phyloP scores from a whole-genome alignment of 805 yeast species.

The Yarrowia bubula region DNA sequence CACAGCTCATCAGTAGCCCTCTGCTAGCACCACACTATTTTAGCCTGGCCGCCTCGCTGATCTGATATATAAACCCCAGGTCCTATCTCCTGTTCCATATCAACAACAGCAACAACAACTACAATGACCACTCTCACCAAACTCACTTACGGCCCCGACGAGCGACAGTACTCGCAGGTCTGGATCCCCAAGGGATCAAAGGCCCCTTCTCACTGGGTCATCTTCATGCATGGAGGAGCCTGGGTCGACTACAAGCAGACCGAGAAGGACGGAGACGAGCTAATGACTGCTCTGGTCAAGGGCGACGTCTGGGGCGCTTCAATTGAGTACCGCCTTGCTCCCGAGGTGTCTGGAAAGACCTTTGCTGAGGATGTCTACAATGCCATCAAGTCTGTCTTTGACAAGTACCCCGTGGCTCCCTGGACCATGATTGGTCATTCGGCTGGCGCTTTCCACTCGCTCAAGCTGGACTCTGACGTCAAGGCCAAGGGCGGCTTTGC shows the following conservation, averaged over 20 bases:
- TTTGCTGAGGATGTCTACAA: conserved; percentile 56
- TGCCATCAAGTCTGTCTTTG: conserved; percentile 42
- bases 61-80: neutral
- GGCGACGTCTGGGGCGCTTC: conserved; percentile 39
- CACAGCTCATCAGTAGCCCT: neutral
- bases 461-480: conserved; percentile 45
- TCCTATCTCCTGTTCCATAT: neutral
- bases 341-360: conserved; percentile 57
- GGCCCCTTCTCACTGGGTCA: conserved; percentile 35
- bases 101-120: neutral
- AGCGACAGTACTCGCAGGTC: neutral
- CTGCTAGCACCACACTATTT: conserved; percentile 8
- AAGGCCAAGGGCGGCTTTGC: neutral
- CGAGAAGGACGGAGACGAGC: conserved; percentile 49
- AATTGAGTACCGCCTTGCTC: conserved; percentile 66
- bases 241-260: conserved; percentile 75
- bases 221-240: conserved; percentile 84
- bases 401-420: conserved; percentile 34
- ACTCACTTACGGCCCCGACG: conserved; percentile 10
- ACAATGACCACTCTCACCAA: conserved; percentile 7
- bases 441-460: conserved; percentile 68
- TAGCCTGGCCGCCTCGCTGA: neutral
- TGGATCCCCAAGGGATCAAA: conserved; percentile 10
- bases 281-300: conserved; percentile 39
- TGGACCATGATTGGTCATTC: conserved; percentile 66